A percentile compares a stretch with the other conserved stretches of the same genome.
Evolutionary conservation across 2,329 filamentous ascomycete genomes (phyloP).

Genomic region (Pyrenophora seminiperda): DNA sequence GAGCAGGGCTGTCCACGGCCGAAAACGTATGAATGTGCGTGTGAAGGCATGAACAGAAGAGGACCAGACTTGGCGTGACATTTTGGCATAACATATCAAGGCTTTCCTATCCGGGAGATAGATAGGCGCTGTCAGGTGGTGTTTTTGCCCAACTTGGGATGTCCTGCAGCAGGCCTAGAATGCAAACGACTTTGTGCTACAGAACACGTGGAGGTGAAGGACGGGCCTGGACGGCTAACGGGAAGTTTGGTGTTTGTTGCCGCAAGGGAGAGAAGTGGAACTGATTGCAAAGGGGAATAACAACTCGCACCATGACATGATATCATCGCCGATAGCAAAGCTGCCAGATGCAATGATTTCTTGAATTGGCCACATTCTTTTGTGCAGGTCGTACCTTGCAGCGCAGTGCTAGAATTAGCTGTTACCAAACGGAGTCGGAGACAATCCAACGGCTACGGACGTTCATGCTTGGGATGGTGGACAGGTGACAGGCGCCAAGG

Average conservation of each 20-base stretch:
- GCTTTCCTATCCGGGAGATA: not conserved
- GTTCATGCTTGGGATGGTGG: conserved; percentile 1
- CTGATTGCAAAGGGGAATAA: too few relatives aligned
- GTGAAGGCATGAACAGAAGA: too few relatives aligned
- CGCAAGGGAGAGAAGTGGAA: too few relatives aligned
- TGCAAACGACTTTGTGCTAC: not conserved
- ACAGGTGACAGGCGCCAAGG: conserved; percentile 15
- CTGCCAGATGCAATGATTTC: not conserved
- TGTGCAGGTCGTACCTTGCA: conserved; percentile 10
- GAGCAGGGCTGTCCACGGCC: too few relatives aligned
- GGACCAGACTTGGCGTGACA: not conserved
- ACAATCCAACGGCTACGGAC: not conserved
- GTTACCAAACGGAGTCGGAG: conserved; percentile 1
- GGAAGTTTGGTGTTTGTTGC: too few relatives aligned
- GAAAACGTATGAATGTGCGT: too few relatives aligned
- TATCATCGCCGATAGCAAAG: not conserved
- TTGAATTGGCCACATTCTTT: not conserved
- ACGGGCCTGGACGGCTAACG: too few relatives aligned
- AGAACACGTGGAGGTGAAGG: not conserved
- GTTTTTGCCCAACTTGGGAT: not conserved
- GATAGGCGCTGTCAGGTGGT: not conserved
- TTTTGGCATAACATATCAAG: too few relatives aligned
- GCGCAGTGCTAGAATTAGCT: conserved; percentile 4
- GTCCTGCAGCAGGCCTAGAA: not conserved
- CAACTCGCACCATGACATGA: not conserved